A percentile compares a stretch with the other conserved stretches of the same genome.
Conservation (phyloP, 78 protist genomes). For the Reticulomyxa filosa region DNA sequence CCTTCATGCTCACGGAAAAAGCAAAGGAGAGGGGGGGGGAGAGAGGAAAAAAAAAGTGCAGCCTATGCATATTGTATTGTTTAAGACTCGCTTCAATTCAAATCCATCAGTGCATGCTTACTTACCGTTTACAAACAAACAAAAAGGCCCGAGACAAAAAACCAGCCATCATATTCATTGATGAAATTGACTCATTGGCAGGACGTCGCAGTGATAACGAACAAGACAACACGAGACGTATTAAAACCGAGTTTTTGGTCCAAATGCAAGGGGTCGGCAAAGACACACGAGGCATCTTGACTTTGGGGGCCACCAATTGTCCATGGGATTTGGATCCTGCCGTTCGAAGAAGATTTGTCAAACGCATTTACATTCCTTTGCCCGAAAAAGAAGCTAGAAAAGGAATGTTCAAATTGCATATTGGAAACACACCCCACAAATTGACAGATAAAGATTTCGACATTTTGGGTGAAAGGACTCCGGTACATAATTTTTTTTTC, state of each 20-base stretch:
- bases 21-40: neutral
- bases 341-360: slow-evolving; percentile 48
- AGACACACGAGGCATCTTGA: slow-evolving; percentile 49
- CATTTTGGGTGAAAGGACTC: slow-evolving; percentile 37
- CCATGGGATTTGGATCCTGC: slow-evolving; percentile 77
- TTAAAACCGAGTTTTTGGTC: slow-evolving; percentile 91
- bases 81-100: too few species aligned
- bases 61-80: neutral
- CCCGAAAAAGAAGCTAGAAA: slow-evolving; percentile 57
- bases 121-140: too few species aligned
- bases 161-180: slow-evolving; percentile 73
- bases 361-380: slow-evolving; percentile 68
- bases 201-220: slow-evolving; percentile 71
- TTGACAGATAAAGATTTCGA: slow-evolving; percentile 21
- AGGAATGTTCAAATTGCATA: slow-evolving; percentile 35
- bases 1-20: neutral
- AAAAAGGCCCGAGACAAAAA: too few species aligned
- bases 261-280: slow-evolving; percentile 28
- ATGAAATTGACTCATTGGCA: slow-evolving; percentile 83
- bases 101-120: too few species aligned
- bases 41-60: neutral
- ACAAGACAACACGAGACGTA: slow-evolving; percentile 65
- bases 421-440: slow-evolving; percentile 34
- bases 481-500: too few species aligned
- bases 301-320: slow-evolving; percentile 95